Base-by-base conservation (phyloP, 257 asterid genomes). In the Ehretia macrophylla region DNA sequence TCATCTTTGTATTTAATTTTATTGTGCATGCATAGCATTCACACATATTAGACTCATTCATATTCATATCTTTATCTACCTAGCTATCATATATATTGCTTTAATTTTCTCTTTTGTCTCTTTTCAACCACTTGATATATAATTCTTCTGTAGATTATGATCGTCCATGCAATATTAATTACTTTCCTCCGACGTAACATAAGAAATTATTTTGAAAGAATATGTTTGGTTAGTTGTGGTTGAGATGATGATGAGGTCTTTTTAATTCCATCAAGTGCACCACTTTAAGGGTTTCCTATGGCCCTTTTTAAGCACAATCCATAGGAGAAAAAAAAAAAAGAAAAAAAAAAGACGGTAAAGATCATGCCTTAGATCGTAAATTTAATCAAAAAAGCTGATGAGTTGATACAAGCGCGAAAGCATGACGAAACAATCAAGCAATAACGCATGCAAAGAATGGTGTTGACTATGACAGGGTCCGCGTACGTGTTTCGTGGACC, bases 371-470 rank as follows among this genome's bases (percentile, higher is more conserved):
- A 27, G 4, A 27, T 27, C 35, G 4, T 27, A 27, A 27, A 27
- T 27, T 1, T 27, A 3, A 27, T 27, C 35, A 27, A 27, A 1
- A 27, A 27, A 27, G n/a, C n/a, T n/a, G n/a, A n/a, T n/a, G 59
- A 74, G 75, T 61, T 79, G 68, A 75, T 73, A 62, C 76, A 66
- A 40, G 60, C 96, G 95, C 96, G 95, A 75, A 73, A 87, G 96
- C 97, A 81, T 90, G 97, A 87, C 90, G 84, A 75, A 48, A 68
- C 46, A 59, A 70, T 60, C 53, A 44, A 14, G 32, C 14, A 18
- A 22, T 13, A 37, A 63, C 51, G 67, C 70, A 73, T 72, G 72
- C 72, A 79, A 46, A 42, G 32, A 19, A 44, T 17, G 18, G 11
- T 0, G 11, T 22, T 40, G 57, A 60, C 56, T 55, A 51, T 17